phyloP scores from a whole-genome alignment of 139 green algal species.

The Mesotaenium endlicherianum region DNA sequence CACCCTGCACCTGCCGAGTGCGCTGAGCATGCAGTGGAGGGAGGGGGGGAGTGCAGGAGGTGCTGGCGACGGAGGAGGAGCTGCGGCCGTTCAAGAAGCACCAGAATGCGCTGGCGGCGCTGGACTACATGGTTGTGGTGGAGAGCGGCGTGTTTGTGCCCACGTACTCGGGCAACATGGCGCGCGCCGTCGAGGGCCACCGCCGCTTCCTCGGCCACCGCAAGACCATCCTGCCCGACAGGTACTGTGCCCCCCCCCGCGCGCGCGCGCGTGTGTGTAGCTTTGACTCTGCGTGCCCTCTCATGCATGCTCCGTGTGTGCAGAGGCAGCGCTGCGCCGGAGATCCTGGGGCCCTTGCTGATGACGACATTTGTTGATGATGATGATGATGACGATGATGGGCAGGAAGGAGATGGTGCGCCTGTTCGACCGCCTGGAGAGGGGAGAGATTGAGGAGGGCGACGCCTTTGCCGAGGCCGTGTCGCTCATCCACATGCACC shows the following conservation, averaged over 20 bases:
- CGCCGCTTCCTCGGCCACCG: conserved; percentile 27
- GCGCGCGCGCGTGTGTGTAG: too few species aligned
- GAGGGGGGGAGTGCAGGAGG: too few species aligned
- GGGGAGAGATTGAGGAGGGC: neutral
- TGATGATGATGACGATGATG: neutral
- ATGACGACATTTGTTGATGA: too few species aligned
- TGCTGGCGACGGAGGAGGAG: conserved; percentile 23
- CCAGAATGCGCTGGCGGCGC: conserved; percentile 20
- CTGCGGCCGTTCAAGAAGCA: conserved; percentile 5
- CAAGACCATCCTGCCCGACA: conserved; percentile 34
- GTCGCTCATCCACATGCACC: conserved; percentile 41
- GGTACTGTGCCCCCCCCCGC: neutral
- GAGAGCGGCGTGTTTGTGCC: conserved; percentile 43
- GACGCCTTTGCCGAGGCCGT: neutral
- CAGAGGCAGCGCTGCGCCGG: too few species aligned
- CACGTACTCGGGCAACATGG: conserved; percentile 48
- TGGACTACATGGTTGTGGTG: conserved; percentile 45
- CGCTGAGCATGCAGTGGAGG: too few species aligned
- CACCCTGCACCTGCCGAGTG: too few species aligned
- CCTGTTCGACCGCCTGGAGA: conserved; percentile 9
- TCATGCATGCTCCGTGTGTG: too few species aligned
- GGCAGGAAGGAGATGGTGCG: conserved; percentile 17
- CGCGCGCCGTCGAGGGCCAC: conserved; percentile 38
- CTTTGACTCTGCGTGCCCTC: too few species aligned
- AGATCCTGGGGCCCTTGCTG: too few species aligned